Conservation (phyloP, 2,329 filamentous ascomycete genomes). For the Niveomyces coronatus region DNA sequence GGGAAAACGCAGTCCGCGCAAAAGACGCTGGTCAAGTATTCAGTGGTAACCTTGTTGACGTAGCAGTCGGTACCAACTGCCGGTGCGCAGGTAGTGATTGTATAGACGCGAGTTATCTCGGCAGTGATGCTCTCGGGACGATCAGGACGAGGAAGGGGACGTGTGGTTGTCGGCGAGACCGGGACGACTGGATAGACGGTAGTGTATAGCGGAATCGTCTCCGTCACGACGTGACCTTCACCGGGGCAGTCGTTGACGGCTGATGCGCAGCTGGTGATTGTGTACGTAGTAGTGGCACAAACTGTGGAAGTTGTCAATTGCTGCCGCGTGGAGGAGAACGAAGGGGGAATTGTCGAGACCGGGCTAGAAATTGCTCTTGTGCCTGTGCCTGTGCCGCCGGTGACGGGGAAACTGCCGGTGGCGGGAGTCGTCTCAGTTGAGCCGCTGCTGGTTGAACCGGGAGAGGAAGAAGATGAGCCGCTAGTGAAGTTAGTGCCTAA, state of each 20-base stretch:
- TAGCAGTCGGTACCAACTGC: slow-evolving; percentile 22
- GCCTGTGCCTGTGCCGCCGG: not conserved
- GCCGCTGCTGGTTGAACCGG: not conserved
- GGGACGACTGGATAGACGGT: slow-evolving; percentile 3
- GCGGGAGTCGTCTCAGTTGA: not conserved
- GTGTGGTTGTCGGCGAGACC: not conserved
- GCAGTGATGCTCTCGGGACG: slow-evolving; percentile 13
- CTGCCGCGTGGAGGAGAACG: too few species aligned
- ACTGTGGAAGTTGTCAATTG: slow-evolving; percentile 19
- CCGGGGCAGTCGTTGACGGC: slow-evolving; percentile 20
- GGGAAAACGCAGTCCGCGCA: not conserved
- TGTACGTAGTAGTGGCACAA: slow-evolving; percentile 19
- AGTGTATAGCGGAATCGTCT: slow-evolving; percentile 6
- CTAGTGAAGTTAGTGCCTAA: too few species aligned
- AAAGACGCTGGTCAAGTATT: slow-evolving; percentile 2
- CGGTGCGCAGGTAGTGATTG: slow-evolving; percentile 22
- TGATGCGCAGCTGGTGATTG: slow-evolving; percentile 22
- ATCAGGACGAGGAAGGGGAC: not conserved
- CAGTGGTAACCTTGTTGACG: slow-evolving; percentile 20
- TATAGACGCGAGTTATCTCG: slow-evolving; percentile 15
- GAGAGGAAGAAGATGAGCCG: not conserved
- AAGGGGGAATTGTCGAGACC: not conserved
- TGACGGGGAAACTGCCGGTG: not conserved
- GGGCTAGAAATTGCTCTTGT: not conserved
- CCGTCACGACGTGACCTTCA: slow-evolving; percentile 4